Percentiles rank a stretch among this genome's conserved stretches.
These are phyloP conservation scores for Talaromyces amestolkiae DNA, from an alignment of 2,329 filamentous ascomycete species.

Conservation along the genomic window DNA sequence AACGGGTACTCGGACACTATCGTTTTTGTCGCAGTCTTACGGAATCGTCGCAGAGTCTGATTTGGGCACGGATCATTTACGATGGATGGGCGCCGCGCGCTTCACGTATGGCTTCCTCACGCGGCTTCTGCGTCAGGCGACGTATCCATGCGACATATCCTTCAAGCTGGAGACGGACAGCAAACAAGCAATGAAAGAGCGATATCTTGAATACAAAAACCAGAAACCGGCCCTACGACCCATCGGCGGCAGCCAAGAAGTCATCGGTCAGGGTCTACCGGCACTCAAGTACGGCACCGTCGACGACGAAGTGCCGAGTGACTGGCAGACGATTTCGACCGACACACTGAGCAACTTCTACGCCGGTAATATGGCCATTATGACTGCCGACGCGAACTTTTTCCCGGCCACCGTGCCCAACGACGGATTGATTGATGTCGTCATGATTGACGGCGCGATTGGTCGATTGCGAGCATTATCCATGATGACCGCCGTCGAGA, in stretches of 20 bases:
- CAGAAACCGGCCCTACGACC: constrained; percentile 26
- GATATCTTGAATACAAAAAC: constrained; percentile 59
- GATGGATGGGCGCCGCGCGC: constrained; percentile 85
- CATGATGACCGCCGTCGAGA: constrained; percentile 69
- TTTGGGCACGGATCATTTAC: constrained; percentile 81
- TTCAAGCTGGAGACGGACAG: constrained; percentile 77
- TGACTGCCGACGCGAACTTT: constrained; percentile 83
- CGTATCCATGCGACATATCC: constrained; percentile 86
- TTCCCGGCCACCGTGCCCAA: constrained; percentile 74
- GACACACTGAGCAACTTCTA: constrained; percentile 89
- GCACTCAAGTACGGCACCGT: constrained; percentile 75
- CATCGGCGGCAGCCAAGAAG: constrained; percentile 36
- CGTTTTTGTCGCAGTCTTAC: constrained; percentile 85
- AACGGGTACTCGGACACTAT: constrained; percentile 68
- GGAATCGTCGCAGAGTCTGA: constrained; percentile 90
- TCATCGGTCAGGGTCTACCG: constrained; percentile 60
- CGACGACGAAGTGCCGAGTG: constrained; percentile 69
- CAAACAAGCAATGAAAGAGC: constrained; percentile 70
- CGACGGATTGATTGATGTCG: constrained; percentile 82
- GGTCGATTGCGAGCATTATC: constrained; percentile 63
- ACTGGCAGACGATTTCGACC: constrained; percentile 71
- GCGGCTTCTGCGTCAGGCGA: constrained; percentile 69
- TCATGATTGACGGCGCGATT: constrained; percentile 76
- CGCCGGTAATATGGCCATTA: constrained; percentile 89
- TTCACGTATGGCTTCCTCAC: constrained; percentile 84